Conservation (phyloP, 2,329 filamentous ascomycete genomes). For the Arthrobotrys sphaeroides region DNA sequence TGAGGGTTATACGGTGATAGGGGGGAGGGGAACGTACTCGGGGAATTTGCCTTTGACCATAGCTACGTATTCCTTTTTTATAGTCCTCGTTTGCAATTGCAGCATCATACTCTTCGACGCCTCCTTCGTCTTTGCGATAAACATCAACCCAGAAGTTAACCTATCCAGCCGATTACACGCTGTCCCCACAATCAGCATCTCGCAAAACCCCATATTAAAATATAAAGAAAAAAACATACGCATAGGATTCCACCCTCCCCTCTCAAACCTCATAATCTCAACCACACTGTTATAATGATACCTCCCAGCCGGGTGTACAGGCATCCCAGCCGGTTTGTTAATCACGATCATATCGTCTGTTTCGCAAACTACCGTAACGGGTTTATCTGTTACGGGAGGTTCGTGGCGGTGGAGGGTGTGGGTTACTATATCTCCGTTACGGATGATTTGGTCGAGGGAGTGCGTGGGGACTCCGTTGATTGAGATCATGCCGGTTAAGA, state of each 20-base stretch:
- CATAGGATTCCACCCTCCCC: constrained; percentile 69
- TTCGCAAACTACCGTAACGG: constrained; percentile 86
- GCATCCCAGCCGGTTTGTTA: constrained; percentile 93
- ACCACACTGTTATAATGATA: constrained; percentile 96
- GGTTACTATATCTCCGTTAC: constrained; percentile 89
- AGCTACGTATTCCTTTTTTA: constrained; percentile 95
- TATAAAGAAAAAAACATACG: constrained; percentile 58
- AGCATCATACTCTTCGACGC: constrained; percentile 79
- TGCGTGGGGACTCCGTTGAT: constrained; percentile 79
- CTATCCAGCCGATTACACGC: constrained; percentile 94
- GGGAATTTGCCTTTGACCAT: constrained; percentile 91
- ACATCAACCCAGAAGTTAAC: constrained; percentile 96
- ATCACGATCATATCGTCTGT: constrained; percentile 94
- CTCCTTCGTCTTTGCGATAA: constrained; percentile 85
- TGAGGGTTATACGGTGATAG: background rate
- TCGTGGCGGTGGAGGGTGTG: constrained; percentile 96
- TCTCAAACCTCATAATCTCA: constrained; percentile 87
- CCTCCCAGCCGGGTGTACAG: constrained; percentile 91
- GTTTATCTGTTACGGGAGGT: constrained; percentile 83
- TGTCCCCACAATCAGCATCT: constrained; percentile 59
- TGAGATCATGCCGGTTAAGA: constrained; percentile 78
- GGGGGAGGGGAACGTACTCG: constrained; percentile 62
- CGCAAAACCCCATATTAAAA: background rate
- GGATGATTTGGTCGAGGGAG: constrained; percentile 74
- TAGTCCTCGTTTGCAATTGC: constrained; percentile 80